A percentile compares a stretch with the other conserved stretches of the same genome.
phyloP scores from a whole-genome alignment of 257 asterid species.

The Jacaranda copaia region DNA sequence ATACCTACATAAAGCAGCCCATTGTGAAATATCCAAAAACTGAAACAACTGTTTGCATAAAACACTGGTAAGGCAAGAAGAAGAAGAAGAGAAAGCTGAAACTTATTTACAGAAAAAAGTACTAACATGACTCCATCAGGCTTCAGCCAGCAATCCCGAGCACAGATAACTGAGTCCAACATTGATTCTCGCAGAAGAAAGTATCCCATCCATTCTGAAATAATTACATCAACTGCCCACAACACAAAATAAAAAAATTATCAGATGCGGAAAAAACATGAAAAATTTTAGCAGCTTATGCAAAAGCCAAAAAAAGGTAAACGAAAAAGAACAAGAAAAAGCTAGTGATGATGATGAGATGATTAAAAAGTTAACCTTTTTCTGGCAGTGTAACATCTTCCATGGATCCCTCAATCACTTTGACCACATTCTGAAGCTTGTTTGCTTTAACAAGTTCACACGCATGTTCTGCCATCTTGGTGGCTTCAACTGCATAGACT shows the following conservation, averaged over 20 bases:
- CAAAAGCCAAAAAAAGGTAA: background rate
- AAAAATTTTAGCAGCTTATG: background rate
- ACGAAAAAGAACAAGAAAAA: background rate
- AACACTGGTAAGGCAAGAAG: background rate
- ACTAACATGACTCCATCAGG: constrained; percentile 94
- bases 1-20: constrained; percentile 8
- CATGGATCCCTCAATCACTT: constrained; percentile 93
- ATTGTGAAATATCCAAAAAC: background rate
- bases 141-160: constrained; percentile 94
- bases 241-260: background rate
- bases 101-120: background rate
- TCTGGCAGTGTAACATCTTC: constrained; percentile 92
- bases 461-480: constrained; percentile 96
- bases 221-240: constrained; percentile 84
- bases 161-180: constrained; percentile 93
- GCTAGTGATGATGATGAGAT: background rate
- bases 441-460: constrained; percentile 78
- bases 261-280: constrained; percentile 25
- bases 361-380: constrained; percentile 60
- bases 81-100: background rate
- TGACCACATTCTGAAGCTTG: constrained; percentile 69
- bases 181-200: constrained; percentile 98
- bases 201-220: constrained; percentile 99
- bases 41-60: background rate
- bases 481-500: constrained; percentile 98